A percentile compares a stretch with the other conserved stretches of the same genome.
These are phyloP conservation scores for Pichia deserticola DNA, from an alignment of 805 yeast species.

Conservation along the genomic window DNA sequence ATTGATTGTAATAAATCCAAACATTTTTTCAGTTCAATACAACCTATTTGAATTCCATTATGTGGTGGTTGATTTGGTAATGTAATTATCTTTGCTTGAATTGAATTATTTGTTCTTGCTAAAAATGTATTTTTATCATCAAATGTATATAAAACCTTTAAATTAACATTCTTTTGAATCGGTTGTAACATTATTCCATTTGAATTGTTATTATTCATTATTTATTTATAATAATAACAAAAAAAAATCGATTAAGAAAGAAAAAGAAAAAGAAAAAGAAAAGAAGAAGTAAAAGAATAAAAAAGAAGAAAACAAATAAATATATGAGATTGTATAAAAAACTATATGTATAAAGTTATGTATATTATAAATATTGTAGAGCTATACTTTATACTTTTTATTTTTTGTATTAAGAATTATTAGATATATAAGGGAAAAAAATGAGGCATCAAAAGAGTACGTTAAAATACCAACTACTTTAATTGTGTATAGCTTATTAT, in stretches of 20 bases:
- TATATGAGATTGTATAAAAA: too few relatives aligned
- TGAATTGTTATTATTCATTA: not conserved
- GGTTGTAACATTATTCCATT: slow-evolving; percentile 1
- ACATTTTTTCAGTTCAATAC: slow-evolving; percentile 38
- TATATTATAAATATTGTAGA: too few relatives aligned
- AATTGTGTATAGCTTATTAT: too few relatives aligned
- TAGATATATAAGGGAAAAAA: too few relatives aligned
- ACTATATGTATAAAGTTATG: too few relatives aligned
- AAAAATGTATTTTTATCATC: slow-evolving; percentile 37
- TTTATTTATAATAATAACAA: not conserved
- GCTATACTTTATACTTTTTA: too few relatives aligned
- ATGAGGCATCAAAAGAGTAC: too few relatives aligned
- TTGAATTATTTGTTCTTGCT: slow-evolving; percentile 31
- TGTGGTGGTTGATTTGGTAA: slow-evolving; percentile 34
- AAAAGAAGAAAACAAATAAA: too few relatives aligned
- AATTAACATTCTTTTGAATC: slow-evolving; percentile 21
- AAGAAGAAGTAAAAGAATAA: not conserved
- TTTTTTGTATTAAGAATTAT: too few relatives aligned
- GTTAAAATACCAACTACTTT: too few relatives aligned
- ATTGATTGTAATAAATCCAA: slow-evolving; percentile 38
- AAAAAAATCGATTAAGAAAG: not conserved
- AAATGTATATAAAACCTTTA: slow-evolving; percentile 35
- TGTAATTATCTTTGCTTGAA: slow-evolving; percentile 35
- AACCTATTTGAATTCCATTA: slow-evolving; percentile 36
- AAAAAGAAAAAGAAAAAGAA: not conserved